Conservation (phyloP, 352 stramenopile genomes). For the Phytopythium kandeliae region DNA sequence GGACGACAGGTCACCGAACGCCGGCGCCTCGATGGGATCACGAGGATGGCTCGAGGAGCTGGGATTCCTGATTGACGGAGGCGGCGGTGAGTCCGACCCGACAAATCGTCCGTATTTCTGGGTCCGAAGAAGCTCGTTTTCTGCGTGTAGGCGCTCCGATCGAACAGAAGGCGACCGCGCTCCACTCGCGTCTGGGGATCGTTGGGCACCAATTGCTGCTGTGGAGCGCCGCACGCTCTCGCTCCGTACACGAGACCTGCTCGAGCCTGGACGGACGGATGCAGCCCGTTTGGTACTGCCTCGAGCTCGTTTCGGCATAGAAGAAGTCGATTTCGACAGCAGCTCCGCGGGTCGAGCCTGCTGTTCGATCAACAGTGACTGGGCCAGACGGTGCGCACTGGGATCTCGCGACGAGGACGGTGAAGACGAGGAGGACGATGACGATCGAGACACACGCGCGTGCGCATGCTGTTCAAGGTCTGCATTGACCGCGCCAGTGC, state of each 20-base stretch:
- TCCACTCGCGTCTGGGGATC: not conserved
- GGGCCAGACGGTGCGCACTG: constrained; percentile 9
- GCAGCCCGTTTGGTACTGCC: no score
- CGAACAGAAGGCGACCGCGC: not conserved
- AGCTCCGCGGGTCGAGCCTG: not conserved
- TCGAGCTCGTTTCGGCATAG: constrained; percentile 4
- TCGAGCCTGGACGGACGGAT: not conserved
- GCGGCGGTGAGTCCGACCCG: not conserved
- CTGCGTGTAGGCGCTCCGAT: not conserved
- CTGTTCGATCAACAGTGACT: constrained; percentile 9
- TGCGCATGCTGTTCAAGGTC: not conserved
- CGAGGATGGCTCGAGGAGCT: not conserved
- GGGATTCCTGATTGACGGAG: constrained; percentile 9
- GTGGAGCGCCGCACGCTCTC: not conserved
- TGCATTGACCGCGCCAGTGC: constrained; percentile 3
- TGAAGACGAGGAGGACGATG: not conserved
- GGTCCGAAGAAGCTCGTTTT: constrained; percentile 26
- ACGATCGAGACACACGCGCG: not conserved
- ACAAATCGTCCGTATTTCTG: constrained; percentile 39
- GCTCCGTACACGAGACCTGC: not conserved
- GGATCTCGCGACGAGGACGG: constrained; percentile 8
- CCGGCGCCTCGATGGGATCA: constrained; percentile 8
- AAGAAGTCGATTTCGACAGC: constrained; percentile 1
- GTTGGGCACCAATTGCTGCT: no score
- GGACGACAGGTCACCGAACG: constrained; percentile 69